Evolutionary conservation across 2,329 filamentous ascomycete species (phyloP).

Genomic region (Westerdykella aurantiaca): DNA sequence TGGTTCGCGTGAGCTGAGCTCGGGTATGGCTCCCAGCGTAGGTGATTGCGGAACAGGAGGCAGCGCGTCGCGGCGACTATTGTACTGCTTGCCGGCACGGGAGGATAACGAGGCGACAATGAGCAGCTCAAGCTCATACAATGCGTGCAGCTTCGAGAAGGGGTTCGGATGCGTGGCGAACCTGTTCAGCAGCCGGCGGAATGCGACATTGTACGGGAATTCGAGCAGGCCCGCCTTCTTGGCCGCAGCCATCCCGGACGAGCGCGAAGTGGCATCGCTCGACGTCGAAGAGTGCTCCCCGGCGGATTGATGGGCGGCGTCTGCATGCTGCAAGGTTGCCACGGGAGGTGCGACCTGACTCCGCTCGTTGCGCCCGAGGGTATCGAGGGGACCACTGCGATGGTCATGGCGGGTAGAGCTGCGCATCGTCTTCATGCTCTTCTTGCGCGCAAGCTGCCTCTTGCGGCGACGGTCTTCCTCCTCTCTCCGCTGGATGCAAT

Average conservation of each 20-base stretch:
- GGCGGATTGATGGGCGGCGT: constrained; percentile 38
- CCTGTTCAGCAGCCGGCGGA: constrained; percentile 71
- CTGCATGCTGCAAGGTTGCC: constrained; percentile 39
- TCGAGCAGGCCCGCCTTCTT: constrained; percentile 47
- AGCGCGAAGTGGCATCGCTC: constrained; percentile 41
- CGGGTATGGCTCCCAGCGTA: constrained; percentile 41
- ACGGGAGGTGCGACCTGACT: constrained; percentile 39
- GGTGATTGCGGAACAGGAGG: constrained; percentile 42
- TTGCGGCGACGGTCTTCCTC: constrained; percentile 38
- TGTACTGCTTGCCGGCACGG: constrained; percentile 44
- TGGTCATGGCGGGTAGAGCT: constrained; percentile 29
- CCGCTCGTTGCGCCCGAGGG: constrained; percentile 38
- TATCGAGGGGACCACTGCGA: constrained; percentile 39
- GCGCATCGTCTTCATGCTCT: constrained; percentile 59
- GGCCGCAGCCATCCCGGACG: constrained; percentile 36
- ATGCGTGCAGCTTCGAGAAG: constrained; percentile 72
- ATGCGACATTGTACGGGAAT: constrained; percentile 77
- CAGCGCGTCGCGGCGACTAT: constrained; percentile 36
- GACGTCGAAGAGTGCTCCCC: constrained; percentile 43
- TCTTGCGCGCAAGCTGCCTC: constrained; percentile 33
- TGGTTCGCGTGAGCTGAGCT: constrained; percentile 41
- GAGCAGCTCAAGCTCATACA: constrained; percentile 77
- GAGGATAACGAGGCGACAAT: constrained; percentile 68
- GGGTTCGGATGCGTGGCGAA: constrained; percentile 89
- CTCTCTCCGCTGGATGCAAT: constrained; percentile 37